These are phyloP conservation scores for Phyllosticta capitalensis DNA, from an alignment of 2,329 filamentous ascomycete species.

Conservation along the genomic window DNA sequence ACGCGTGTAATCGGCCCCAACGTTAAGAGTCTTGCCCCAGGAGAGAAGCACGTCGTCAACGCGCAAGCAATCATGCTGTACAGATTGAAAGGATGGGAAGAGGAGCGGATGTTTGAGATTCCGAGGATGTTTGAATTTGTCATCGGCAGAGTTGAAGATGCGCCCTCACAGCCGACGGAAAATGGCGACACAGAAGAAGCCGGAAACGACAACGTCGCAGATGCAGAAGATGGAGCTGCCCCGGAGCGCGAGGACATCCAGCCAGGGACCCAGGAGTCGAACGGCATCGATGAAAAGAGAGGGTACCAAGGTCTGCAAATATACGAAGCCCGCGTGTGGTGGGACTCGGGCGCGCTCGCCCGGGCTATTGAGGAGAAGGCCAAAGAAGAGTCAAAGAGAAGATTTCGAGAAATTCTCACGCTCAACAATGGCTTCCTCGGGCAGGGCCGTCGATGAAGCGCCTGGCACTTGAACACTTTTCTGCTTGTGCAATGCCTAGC, in stretches of 20 bases:
- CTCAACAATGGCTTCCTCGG: conserved; percentile 8
- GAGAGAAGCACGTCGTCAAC: conserved; percentile 1
- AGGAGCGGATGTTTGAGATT: conserved; percentile 6
- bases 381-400: conserved; percentile 4
- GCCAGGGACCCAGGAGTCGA: neutral
- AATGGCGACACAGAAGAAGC: neutral
- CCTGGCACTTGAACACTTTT: neutral
- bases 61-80: conserved; percentile 6
- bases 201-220: neutral
- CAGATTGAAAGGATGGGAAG: conserved; percentile 6
- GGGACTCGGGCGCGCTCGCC: conserved; percentile 5
- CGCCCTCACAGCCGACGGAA: neutral
- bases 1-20: neutral
- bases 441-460: neutral
- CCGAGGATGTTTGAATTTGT: conserved; percentile 7
- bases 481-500: neutral
- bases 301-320: conserved; percentile 8
- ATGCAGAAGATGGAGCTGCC: neutral
- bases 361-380: conserved; percentile 1
- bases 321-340: conserved; percentile 6
- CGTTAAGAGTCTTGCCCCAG: neutral
- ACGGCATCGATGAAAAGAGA: neutral
- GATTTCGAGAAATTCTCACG: conserved; percentile 4
- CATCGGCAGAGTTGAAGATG: conserved; percentile 1
- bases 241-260: neutral